A percentile compares a stretch with the other conserved stretches of the same genome.
Evolutionary conservation across 208 protist genomes (phyloP).

Genomic region (Leishmania tarentolae): DNA sequence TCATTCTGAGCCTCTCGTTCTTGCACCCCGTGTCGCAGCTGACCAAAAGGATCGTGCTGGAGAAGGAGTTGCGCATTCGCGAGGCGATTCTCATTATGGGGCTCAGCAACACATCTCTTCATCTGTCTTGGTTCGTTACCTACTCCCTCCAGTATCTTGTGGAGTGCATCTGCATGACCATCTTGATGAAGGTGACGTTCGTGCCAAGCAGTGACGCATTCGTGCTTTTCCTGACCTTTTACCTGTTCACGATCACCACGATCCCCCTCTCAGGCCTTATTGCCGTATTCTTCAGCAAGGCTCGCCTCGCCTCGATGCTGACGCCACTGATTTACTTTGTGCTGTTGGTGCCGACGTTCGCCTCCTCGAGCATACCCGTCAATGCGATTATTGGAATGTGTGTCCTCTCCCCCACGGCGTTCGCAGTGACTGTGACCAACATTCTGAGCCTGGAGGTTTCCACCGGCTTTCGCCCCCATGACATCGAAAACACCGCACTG

Average conservation of each 20-base stretch:
- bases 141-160: conserved; percentile 56
- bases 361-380: conserved; percentile 37
- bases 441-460: conserved; percentile 40
- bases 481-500: conserved; percentile 30
- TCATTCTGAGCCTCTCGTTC: conserved; percentile 74
- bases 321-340: conserved; percentile 75
- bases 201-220: conserved; percentile 43
- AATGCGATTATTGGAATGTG: conserved; percentile 34
- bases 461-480: conserved; percentile 23
- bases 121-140: conserved; percentile 59
- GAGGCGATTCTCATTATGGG: conserved; percentile 92
- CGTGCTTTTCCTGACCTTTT: conserved; percentile 64
- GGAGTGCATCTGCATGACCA: conserved; percentile 42
- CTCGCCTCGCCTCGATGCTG: conserved; percentile 58
- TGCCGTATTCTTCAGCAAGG: conserved; percentile 74
- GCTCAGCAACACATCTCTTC: conserved; percentile 55
- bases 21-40: conserved; percentile 80
- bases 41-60: conserved; percentile 76
- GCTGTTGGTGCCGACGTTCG: conserved; percentile 65
- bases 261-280: conserved; percentile 65
- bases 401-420: conserved; percentile 58
- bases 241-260: conserved; percentile 45
- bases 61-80: conserved; percentile 87
- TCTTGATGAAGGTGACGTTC: conserved; percentile 61
- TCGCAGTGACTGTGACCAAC: conserved; percentile 41